Evolutionary conservation across 176 grass and related monocot genomes (phyloP).

Genomic region (Juncus inflexus): DNA sequence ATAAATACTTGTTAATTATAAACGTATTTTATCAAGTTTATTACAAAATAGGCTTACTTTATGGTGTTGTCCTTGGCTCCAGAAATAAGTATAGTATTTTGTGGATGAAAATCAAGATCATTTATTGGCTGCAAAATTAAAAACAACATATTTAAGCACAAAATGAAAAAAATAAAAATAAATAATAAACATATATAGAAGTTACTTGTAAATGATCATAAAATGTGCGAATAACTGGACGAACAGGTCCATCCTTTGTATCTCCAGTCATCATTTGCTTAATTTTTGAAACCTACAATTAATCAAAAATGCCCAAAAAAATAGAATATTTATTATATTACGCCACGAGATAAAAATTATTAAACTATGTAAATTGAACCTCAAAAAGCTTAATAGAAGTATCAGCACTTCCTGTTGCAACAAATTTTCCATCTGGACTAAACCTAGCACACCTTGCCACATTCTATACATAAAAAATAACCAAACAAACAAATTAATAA

Average conservation of each 20-base stretch:
- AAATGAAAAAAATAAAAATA: neutral
- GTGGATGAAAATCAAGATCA: conserved; percentile 96
- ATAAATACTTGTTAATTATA: conserved; percentile 8
- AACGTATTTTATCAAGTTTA: conserved; percentile 12
- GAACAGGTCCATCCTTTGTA: conserved; percentile 61
- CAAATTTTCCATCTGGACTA: conserved; percentile 75
- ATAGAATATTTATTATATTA: conserved; percentile 11
- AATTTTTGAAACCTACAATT: conserved; percentile 69
- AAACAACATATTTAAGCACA: conserved; percentile 22
- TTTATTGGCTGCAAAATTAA: conserved; percentile 78
- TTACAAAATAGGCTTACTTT: conserved; percentile 52
- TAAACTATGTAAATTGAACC: conserved; percentile 30
- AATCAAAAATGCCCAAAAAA: conserved; percentile 9
- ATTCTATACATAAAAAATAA: conserved; percentile 50
- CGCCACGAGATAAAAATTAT: neutral
- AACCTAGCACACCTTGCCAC: conserved; percentile 76
- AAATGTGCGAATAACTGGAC: conserved; percentile 78
- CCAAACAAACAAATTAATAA: conserved; percentile 3
- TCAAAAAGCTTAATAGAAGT: conserved; percentile 92
- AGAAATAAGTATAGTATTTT: conserved; percentile 77
- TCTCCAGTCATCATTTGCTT: conserved; percentile 82
- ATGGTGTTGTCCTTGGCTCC: conserved; percentile 91
- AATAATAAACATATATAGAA: conserved; percentile 3
- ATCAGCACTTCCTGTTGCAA: conserved; percentile 90
- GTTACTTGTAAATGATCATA: conserved; percentile 88